Evolutionary conservation across 2,329 filamentous ascomycete genomes (phyloP).

Genomic region (Verticillium nonalfalfae): DNA sequence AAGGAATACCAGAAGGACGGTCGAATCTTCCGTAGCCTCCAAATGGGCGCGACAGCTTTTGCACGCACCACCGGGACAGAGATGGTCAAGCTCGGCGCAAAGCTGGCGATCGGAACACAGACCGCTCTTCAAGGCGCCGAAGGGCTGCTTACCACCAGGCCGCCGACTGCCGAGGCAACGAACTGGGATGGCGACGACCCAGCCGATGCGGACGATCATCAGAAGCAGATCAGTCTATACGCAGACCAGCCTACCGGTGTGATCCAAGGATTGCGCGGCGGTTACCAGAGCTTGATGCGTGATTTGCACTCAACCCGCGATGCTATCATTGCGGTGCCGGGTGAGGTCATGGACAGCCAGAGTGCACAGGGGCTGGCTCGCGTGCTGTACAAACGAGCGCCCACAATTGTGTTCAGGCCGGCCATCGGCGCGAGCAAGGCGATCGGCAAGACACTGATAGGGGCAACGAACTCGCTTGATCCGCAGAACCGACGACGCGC

Average conservation of each 20-base stretch:
- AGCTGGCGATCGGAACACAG: slow-evolving; percentile 90
- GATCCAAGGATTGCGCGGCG: slow-evolving; percentile 76
- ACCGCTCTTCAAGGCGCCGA: slow-evolving; percentile 88
- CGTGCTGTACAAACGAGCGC: slow-evolving; percentile 73
- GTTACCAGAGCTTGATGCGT: slow-evolving; percentile 74
- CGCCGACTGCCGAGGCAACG: slow-evolving; percentile 22
- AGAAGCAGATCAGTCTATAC: slow-evolving; percentile 80
- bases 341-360: slow-evolving; percentile 80
- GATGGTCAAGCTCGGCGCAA: slow-evolving; percentile 89
- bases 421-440: slow-evolving; percentile 87
- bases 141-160: slow-evolving; percentile 56
- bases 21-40: slow-evolving; percentile 81
- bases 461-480: slow-evolving; percentile 88
- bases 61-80: slow-evolving; percentile 91
- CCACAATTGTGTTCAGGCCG: slow-evolving; percentile 88
- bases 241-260: slow-evolving; percentile 91
- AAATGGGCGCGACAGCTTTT: slow-evolving; percentile 85
- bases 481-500: slow-evolving; percentile 72
- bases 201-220: slow-evolving; percentile 42
- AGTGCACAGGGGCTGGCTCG: slow-evolving; percentile 74
- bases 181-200: slow-evolving; percentile 57
- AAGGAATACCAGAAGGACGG: slow-evolving; percentile 93
- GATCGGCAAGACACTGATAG: slow-evolving; percentile 81
- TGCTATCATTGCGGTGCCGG: slow-evolving; percentile 90
- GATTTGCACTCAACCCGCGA: slow-evolving; percentile 84